Evolutionary conservation across 352 stramenopile genomes (phyloP).

Genomic region (Blastocystis hominis): DNA sequence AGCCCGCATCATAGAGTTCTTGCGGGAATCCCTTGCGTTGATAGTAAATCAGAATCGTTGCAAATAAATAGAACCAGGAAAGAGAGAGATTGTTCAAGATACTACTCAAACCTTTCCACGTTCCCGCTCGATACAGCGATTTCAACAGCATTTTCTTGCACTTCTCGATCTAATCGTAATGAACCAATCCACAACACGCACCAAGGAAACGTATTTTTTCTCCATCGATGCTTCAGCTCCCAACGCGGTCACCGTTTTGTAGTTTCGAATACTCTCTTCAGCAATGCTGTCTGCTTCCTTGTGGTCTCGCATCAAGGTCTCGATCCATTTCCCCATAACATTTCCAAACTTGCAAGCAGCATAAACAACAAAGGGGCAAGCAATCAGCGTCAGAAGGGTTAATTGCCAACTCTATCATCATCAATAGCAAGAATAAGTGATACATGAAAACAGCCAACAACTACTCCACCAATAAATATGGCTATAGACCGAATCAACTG

Average conservation of each 20-base stretch:
- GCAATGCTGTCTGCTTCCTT: conserved; percentile 66
- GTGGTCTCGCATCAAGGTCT: conserved; percentile 2
- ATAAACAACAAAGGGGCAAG: conserved; percentile 6
- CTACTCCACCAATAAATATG: not conserved
- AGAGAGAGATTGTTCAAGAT: conserved; percentile 67
- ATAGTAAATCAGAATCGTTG: conserved; percentile 62
- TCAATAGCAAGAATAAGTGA: not conserved
- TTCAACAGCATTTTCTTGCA: conserved; percentile 66
- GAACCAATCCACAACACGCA: conserved; percentile 53
- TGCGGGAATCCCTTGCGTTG: not conserved
- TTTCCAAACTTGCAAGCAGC: not conserved
- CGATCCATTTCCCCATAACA: not conserved
- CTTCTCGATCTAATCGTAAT: not conserved
- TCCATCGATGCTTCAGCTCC: conserved; percentile 68
- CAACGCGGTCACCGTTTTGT: conserved; percentile 72
- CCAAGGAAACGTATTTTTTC: conserved; percentile 66
- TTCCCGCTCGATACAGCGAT: conserved; percentile 65
- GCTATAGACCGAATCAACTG: not conserved
- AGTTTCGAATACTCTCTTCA: conserved; percentile 69
- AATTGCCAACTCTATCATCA: conserved; percentile 43
- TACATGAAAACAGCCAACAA: conserved; percentile 31
- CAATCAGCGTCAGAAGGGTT: conserved; percentile 2
- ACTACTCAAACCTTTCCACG: too few species aligned
- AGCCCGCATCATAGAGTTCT: not conserved
- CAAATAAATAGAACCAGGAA: conserved; percentile 67